Conservation (phyloP, 768 basidiomycete species). For the Russula virescens region DNA sequence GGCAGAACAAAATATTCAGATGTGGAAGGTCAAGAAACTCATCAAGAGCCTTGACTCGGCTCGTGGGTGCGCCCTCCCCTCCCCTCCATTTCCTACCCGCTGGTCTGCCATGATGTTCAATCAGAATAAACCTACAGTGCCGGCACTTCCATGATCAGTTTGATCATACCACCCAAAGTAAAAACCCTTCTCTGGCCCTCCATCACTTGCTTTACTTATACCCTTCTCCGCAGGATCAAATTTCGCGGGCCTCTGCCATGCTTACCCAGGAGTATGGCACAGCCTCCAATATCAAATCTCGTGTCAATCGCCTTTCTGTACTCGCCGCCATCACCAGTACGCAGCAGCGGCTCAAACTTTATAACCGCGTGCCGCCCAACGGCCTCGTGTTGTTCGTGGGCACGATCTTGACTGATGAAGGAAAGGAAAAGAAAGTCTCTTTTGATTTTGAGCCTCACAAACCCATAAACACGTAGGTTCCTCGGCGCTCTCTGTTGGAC, state of each 20-base stretch:
- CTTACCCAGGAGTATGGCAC: constrained; percentile 98
- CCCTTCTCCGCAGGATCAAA: constrained; percentile 63
- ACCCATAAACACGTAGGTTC: constrained; percentile 91
- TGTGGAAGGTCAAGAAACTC: constrained; percentile 99
- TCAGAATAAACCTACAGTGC: constrained; percentile 48
- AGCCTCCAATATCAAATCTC: constrained; percentile 99
- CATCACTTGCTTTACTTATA: constrained; percentile 9
- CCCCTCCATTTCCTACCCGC: neutral
- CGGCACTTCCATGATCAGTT: constrained; percentile 98
- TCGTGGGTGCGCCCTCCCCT: constrained; percentile 56
- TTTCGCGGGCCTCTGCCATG: constrained; percentile 91
- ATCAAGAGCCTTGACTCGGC: constrained; percentile 96
- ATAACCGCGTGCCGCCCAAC: constrained; percentile 93
- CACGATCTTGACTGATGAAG: constrained; percentile 95
- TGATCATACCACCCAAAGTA: constrained; percentile 94
- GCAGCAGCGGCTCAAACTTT: constrained; percentile 94
- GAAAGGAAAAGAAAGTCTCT: constrained; percentile 98
- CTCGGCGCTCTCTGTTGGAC: neutral
- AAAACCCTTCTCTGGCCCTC: constrained; percentile 6
- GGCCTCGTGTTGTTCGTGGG: constrained; percentile 97
- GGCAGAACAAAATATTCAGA: constrained; percentile 94
- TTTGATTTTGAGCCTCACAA: constrained; percentile 99
- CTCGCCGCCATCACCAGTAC: constrained; percentile 97
- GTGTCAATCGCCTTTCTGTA: constrained; percentile 95
- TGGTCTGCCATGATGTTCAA: neutral